Conservation (phyloP, 1,284 basidiomycete species). For the Ceratobasidium sp. region DNA sequence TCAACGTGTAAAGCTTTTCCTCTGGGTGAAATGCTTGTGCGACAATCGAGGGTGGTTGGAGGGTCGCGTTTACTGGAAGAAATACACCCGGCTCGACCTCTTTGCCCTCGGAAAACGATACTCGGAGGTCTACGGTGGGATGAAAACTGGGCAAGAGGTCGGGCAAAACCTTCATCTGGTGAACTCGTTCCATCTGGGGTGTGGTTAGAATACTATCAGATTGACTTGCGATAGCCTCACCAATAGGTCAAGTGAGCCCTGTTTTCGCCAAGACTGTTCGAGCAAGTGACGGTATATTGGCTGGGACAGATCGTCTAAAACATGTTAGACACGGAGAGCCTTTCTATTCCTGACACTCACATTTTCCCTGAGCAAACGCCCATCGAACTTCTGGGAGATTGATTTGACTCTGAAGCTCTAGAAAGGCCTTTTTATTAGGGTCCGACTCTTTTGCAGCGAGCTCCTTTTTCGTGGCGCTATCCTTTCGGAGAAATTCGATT, state of each 20-base stretch:
- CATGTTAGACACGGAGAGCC: conserved; percentile 45
- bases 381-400: conserved; percentile 82
- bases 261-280: conserved; percentile 85
- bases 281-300: conserved; percentile 80
- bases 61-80: conserved; percentile 62
- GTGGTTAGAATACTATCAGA: not conserved
- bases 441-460: conserved; percentile 57
- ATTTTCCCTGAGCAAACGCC: conserved; percentile 76
- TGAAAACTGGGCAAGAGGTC: conserved; percentile 79
- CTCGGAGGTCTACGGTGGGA: conserved; percentile 75
- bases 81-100: conserved; percentile 77
- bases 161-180: conserved; percentile 89
- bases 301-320: conserved; percentile 53
- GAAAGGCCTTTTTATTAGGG: conserved; percentile 56
- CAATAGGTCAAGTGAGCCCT: conserved; percentile 83
- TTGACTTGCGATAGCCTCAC: conserved; percentile 51
- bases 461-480: conserved; percentile 51
- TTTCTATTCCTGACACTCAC: conserved; percentile 54
- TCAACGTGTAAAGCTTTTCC: conserved; percentile 82
- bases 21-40: conserved; percentile 83
- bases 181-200: conserved; percentile 84
- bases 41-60: conserved; percentile 66
- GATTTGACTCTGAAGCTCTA: conserved; percentile 70
- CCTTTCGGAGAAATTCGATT: conserved; percentile 65
- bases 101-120: conserved; percentile 56